These are phyloP conservation scores for Zostera marina DNA, from an alignment of 116 monocot species.

Conservation along the genomic window DNA sequence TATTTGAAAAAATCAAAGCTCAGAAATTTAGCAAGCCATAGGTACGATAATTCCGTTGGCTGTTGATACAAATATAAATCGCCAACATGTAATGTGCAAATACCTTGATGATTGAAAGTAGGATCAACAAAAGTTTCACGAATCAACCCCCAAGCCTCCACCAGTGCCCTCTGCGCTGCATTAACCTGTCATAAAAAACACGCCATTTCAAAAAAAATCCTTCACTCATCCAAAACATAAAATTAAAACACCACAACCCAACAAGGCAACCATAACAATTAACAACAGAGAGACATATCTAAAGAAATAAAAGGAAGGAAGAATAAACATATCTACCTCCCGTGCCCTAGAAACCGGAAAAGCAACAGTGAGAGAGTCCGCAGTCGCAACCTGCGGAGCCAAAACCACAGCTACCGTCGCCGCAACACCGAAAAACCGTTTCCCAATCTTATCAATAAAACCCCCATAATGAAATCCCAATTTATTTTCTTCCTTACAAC, in stretches of 20 bases:
- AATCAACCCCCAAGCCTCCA: constrained; percentile 92
- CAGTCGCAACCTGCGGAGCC: constrained; percentile 14
- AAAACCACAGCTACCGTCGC: constrained; percentile 34
- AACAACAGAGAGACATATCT: no score
- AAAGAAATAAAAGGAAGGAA: neutral
- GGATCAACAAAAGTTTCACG: constrained; percentile 92
- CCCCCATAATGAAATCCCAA: neutral
- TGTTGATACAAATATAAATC: no score
- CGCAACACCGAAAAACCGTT: constrained; percentile 13
- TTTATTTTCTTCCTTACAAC: neutral
- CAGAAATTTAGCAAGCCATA: neutral
- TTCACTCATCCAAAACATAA: neutral
- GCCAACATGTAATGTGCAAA: no score
- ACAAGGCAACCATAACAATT: neutral
- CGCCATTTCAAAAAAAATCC: neutral
- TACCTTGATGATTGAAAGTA: constrained; percentile 96
- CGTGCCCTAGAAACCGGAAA: constrained; percentile 69
- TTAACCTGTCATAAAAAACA: constrained; percentile 44
- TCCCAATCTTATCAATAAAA: neutral
- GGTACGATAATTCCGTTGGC: no score
- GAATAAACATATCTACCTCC: constrained; percentile 25
- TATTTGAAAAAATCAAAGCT: neutral
- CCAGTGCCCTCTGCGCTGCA: constrained; percentile 72
- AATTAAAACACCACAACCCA: neutral
- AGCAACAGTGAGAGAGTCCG: constrained; percentile 88